Evolutionary conservation across 164 flowering plant species (phyloP), one percentile per base, ranked within the genome.

Genomic region (Piper betle): DNA sequence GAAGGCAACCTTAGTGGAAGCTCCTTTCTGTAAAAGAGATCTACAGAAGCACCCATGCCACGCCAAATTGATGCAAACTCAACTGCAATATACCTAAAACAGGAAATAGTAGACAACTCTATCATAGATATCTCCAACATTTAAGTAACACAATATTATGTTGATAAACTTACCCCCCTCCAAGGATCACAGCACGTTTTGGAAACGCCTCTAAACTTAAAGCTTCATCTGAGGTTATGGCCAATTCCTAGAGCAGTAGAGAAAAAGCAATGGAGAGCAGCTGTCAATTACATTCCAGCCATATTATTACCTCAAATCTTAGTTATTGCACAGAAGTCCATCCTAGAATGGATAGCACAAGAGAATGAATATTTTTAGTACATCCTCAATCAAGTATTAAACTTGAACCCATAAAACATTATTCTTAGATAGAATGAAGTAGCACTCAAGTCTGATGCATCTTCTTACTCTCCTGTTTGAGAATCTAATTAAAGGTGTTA

Each of bases 61-160:
- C 84, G 73, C 99, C 99, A 93, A 65, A 90, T 93, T 43, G 99
- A 90, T 74, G 99, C 99, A 78, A 93, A 93, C 72, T 93, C 99
- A 71, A 93, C 91, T 55, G 99, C 92, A 77, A 93, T 93, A 62
- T 93, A 93, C 82, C 97, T 93, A 61, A 37, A 37, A 63, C 11
- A 72, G 37, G 66, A 56, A 52, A 61, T 40, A 2, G 37, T 15
- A 57, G 52, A 63, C 41, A 39, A 3, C 7, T 17, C 38, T 18
- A 55, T 11, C 15, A 33, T 6, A 50, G 18, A 16, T 25, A 25
- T 25, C 33, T 1, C 33, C 33, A 25, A 25, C 33, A 25, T 25
- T 25, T 25, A 25, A 25, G 33, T 25, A 25, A 25, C 33, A 25
- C 33, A 25, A 25, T 25, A 25, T 25, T 0, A 25, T 25, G 33